Conservation (phyloP, 139 green algal genomes). For the Eudorina sp. region DNA sequence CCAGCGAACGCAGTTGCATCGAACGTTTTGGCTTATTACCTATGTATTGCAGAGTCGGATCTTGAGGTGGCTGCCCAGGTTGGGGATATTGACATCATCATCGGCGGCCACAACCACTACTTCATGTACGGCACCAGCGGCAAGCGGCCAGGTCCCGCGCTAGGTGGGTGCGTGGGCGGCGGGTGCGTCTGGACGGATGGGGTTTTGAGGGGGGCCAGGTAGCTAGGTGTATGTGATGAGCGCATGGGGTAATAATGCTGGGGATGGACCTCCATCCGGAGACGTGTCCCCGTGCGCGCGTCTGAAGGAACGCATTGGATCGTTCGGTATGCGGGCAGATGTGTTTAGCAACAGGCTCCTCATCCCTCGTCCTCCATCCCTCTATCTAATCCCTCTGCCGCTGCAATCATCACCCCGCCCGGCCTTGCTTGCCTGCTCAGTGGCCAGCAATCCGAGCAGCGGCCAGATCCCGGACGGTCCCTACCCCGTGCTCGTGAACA, state of each 20-base stretch:
- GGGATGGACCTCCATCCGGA: background rate
- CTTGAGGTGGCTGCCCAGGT: background rate
- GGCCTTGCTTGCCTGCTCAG: background rate
- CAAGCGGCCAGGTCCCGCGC: background rate
- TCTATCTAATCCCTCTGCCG: background rate
- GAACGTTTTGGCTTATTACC: no score
- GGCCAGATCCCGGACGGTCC: background rate
- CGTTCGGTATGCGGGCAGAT: background rate
- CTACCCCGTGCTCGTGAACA: background rate
- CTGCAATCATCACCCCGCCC: no score
- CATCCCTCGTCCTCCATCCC: background rate
- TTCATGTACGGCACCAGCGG: slow-evolving; percentile 49
- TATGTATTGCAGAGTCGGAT: background rate
- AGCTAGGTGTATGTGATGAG: background rate
- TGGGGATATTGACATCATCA: slow-evolving; percentile 44
- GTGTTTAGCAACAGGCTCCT: background rate
- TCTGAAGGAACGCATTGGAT: background rate
- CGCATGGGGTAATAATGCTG: background rate
- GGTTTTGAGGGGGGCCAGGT: no score
- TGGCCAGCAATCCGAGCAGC: background rate
- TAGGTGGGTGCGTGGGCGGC: background rate
- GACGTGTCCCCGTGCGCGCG: background rate
- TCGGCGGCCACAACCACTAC: slow-evolving; percentile 57
- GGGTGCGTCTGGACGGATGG: no score
- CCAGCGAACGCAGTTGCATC: no score